Percentiles rank a stretch among this genome's conserved stretches.
Evolutionary conservation across 441 rosid genomes (phyloP).

Genomic region (Dalechampia spathulata): DNA sequence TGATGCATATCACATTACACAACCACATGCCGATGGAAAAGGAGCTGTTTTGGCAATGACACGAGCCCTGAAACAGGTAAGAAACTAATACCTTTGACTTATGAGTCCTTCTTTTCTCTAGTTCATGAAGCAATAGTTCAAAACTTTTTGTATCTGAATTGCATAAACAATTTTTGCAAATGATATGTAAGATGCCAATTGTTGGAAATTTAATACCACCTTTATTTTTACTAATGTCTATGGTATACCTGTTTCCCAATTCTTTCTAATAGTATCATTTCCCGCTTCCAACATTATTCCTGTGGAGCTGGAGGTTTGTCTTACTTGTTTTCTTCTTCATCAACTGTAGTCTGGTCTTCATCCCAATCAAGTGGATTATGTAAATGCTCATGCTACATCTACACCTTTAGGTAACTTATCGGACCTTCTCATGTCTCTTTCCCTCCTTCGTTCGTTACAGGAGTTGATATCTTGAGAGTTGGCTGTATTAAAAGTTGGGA

Average conservation of each 20-base stretch:
- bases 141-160: neutral
- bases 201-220: neutral
- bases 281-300: neutral
- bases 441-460: neutral
- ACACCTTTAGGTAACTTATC: conserved; percentile 64
- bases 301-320: conserved; percentile 3
- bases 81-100: conserved; percentile 3
- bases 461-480: neutral
- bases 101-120: conserved; percentile 1
- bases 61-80: conserved; percentile 68
- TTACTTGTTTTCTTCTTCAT: conserved; percentile 11
- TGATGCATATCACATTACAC: conserved; percentile 95
- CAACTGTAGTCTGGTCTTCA: conserved; percentile 65
- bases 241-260: neutral
- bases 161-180: neutral
- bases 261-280: conserved; percentile 5
- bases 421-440: conserved; percentile 16
- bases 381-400: conserved; percentile 96
- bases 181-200: neutral
- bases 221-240: conserved; percentile 4
- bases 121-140: neutral
- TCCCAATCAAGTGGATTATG: conserved; percentile 72
- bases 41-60: conserved; percentile 93
- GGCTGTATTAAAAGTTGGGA: neutral
- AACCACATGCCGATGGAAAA: conserved; percentile 84